Conservation (phyloP, 1,284 basidiomycete genomes). For the Rhodotorula glutinis region DNA sequence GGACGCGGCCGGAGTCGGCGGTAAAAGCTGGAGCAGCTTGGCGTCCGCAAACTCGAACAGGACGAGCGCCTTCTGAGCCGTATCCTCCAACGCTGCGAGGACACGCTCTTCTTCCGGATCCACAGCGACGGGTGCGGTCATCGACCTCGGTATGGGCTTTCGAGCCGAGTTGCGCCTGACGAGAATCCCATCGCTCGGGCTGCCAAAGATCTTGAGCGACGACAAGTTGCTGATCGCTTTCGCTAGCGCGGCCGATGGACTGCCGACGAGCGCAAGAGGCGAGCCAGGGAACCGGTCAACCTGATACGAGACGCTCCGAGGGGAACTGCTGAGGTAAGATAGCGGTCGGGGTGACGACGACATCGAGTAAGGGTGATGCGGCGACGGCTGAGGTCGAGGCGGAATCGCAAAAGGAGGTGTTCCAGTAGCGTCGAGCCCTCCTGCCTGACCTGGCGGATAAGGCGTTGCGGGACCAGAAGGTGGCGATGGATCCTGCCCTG, state of each 20-base stretch:
- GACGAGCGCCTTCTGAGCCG: constrained; percentile 93
- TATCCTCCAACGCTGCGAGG: constrained; percentile 71
- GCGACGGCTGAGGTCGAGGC: constrained; percentile 25
- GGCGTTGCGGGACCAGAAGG: constrained; percentile 47
- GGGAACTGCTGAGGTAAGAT: constrained; percentile 36
- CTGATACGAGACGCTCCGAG: constrained; percentile 21
- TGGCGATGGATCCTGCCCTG: constrained; percentile 29
- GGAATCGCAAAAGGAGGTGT: constrained; percentile 51
- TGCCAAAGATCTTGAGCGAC: constrained; percentile 84
- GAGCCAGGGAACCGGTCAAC: constrained; percentile 38
- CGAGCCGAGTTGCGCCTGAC: constrained; percentile 41
- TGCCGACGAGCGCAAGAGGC: constrained; percentile 42
- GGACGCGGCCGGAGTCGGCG: constrained; percentile 37
- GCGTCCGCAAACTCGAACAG: constrained; percentile 89
- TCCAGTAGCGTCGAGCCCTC: constrained; percentile 12
- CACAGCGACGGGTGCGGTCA: constrained; percentile 38
- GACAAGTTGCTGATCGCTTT: constrained; percentile 76
- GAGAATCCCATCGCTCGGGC: constrained; percentile 52
- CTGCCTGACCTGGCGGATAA: constrained; percentile 38
- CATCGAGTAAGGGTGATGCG: constrained; percentile 38
- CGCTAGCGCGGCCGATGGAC: constrained; percentile 52
- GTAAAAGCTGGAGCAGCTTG: constrained; percentile 66
- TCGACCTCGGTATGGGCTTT: constrained; percentile 32
- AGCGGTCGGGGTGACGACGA: constrained; percentile 37
- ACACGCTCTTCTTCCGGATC: constrained; percentile 79